A percentile compares a stretch with the other conserved stretches of the same genome.
Conservation (phyloP, 495 filamentous ascomycete species). For the Lasiosphaeria miniovina region DNA sequence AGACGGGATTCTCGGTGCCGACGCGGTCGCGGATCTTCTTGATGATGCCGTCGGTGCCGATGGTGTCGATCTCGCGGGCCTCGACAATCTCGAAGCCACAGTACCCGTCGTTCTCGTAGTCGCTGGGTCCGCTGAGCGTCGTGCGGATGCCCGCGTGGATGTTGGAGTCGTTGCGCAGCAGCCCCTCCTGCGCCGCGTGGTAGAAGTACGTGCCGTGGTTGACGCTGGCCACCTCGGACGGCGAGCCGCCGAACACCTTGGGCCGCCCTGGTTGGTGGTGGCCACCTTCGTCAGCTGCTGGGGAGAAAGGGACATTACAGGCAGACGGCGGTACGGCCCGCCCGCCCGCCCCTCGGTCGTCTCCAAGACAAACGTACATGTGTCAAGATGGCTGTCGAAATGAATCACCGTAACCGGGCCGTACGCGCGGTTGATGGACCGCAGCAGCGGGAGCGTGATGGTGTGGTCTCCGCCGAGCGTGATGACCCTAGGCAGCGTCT, state of each 20-base stretch:
- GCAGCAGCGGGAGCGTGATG: slow-evolving; percentile 73
- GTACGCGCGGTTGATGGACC: slow-evolving; percentile 74
- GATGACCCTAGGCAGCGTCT: slow-evolving; percentile 59
- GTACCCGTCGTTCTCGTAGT: slow-evolving; percentile 65
- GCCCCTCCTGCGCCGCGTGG: slow-evolving; percentile 70
- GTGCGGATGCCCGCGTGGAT: slow-evolving; percentile 80
- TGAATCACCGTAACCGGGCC: slow-evolving; percentile 80
- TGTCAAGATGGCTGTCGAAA: slow-evolving; percentile 81
- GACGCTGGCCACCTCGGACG: slow-evolving; percentile 61
- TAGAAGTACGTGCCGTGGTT: slow-evolving; percentile 89
- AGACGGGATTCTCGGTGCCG: slow-evolving; percentile 63
- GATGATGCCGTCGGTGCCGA: slow-evolving; percentile 61
- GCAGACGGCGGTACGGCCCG: not conserved
- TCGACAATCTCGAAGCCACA: slow-evolving; percentile 72
- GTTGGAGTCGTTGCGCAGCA: slow-evolving; percentile 65
- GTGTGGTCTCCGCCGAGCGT: slow-evolving; percentile 84
- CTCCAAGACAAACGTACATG: slow-evolving; percentile 54
- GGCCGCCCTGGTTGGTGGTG: slow-evolving; percentile 50
- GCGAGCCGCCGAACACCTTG: slow-evolving; percentile 59
- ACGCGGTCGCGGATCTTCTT: slow-evolving; percentile 59
- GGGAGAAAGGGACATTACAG: slow-evolving; percentile 55
- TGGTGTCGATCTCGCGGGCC: slow-evolving; percentile 69
- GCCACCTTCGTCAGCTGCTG: slow-evolving; percentile 30
- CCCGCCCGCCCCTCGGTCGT: too few relatives aligned
- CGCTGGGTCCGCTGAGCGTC: slow-evolving; percentile 65